Evolutionary conservation across 163 green algal genomes (phyloP), one percentile per base, ranked within the genome.

Genomic region (Scenedesmus sp.): DNA sequence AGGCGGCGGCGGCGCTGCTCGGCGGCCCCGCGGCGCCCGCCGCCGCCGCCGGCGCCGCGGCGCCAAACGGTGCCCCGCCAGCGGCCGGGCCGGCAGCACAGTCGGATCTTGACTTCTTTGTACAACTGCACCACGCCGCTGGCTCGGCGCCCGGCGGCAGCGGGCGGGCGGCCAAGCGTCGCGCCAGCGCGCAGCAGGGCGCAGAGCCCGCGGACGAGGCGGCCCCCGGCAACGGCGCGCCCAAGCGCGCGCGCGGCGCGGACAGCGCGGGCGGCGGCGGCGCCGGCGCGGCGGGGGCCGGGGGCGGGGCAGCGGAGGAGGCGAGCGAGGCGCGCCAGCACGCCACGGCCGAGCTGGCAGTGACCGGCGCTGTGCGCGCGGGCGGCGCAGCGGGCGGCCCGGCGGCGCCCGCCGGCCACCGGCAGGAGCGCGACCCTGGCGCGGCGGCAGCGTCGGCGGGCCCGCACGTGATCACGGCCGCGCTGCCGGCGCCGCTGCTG

Each of bases 71-170:
- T 66, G 58, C 29, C 14, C 60, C 60, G 54, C 39, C 62, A 39
- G 39, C 36, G 33, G 62, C 62, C 53, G 56, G 28, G 39, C 28
- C 26, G 28, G 56, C 56, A 64, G 56, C 10, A 17, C 6, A 24
- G 17, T 67, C 69, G n/a, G 69, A 77, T 44, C 26, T 77, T 13
- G 33, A 65, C 34, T 77, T 77, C 34, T 77, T 67, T 53, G n/a
- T 77, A 39, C 69, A 69, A 39, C 69, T 62, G 69, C 54, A 69
- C n/a, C n/a, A n/a, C n/a, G n/a, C n/a, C n/a, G n/a, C n/a, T n/a
- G n/a, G n/a, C n/a, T n/a, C n/a, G n/a, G n/a, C n/a, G n/a, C n/a
- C n/a, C n/a, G n/a, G n/a, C n/a, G n/a, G n/a, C n/a, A n/a, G n/a
- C n/a, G n/a, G n/a, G n/a, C n/a, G n/a, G n/a, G n/a, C n/a, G n/a